Evolutionary conservation across 306 rosid genomes (phyloP).

Genomic region (Cucumis sativus): DNA sequence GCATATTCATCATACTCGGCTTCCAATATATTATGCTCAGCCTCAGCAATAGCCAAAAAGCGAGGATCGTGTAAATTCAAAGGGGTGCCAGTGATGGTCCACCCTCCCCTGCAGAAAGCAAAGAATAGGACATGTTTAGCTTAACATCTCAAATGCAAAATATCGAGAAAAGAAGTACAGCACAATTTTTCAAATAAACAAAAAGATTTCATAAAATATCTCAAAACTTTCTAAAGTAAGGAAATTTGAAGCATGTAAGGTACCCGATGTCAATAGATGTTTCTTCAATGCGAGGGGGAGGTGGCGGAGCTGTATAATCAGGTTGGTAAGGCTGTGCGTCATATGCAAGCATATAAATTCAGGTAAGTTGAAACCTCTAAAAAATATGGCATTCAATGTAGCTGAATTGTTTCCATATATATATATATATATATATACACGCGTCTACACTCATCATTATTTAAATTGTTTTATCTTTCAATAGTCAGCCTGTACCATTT

Average conservation of each 20-base stretch:
- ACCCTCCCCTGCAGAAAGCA: constrained; percentile 58
- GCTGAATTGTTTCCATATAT: neutral
- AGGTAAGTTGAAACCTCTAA: neutral
- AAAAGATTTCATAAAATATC: neutral
- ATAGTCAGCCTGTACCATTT: neutral
- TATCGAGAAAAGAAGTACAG: neutral
- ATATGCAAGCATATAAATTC: constrained; percentile 13
- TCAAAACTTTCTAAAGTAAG: neutral
- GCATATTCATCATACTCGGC: constrained; percentile 92
- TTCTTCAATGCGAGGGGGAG: constrained; percentile 66
- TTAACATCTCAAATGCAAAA: neutral
- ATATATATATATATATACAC: too few relatives aligned
- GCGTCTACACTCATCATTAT: neutral
- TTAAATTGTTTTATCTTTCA: neutral
- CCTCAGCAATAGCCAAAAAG: constrained; percentile 89
- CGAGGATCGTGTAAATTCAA: constrained; percentile 94
- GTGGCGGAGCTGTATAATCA: constrained; percentile 86
- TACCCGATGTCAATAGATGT: constrained; percentile 89
- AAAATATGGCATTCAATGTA: neutral
- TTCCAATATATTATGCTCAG: constrained; percentile 80
- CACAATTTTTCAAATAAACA: neutral
- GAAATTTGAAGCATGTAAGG: constrained; percentile 8
- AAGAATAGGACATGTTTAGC: constrained; percentile 6
- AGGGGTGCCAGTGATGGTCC: constrained; percentile 96
- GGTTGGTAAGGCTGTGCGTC: constrained; percentile 60